Conservation (phyloP, 2,329 filamentous ascomycete genomes). For the Neobulgaria alba region DNA sequence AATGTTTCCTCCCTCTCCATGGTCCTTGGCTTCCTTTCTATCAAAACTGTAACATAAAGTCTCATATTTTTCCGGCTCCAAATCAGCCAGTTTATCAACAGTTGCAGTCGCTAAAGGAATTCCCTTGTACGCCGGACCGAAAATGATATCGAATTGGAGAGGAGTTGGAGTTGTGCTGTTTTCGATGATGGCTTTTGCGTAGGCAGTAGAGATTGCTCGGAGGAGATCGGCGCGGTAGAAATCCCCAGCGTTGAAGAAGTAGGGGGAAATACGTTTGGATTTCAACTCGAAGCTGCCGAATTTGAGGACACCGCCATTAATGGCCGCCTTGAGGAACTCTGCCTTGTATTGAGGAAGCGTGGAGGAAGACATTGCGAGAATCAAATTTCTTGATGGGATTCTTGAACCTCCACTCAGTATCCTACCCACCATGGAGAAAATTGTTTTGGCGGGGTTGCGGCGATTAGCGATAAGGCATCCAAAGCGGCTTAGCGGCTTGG, state of each 20-base stretch:
- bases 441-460: background rate
- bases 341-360: slow-evolving; percentile 48
- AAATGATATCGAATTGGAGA: slow-evolving; percentile 72
- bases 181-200: slow-evolving; percentile 56
- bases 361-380: background rate
- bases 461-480: background rate
- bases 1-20: slow-evolving; percentile 89
- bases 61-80: slow-evolving; percentile 58
- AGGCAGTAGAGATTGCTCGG: slow-evolving; percentile 69
- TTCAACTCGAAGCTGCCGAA: slow-evolving; percentile 87
- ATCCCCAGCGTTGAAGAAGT: slow-evolving; percentile 95
- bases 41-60: slow-evolving; percentile 81
- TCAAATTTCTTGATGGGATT: no score
- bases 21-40: slow-evolving; percentile 91
- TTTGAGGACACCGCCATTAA: slow-evolving; percentile 62
- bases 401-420: background rate
- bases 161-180: slow-evolving; percentile 33
- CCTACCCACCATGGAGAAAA: background rate
- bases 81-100: slow-evolving; percentile 63
- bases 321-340: slow-evolving; percentile 61
- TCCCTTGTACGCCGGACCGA: slow-evolving; percentile 89
- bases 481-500: background rate
- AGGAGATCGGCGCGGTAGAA: slow-evolving; percentile 79
- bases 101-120: slow-evolving; percentile 81
- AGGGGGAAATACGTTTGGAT: slow-evolving; percentile 82